Evolutionary conservation across 2,329 filamentous ascomycete species (phyloP).

Genomic region (Penicillium sclerotiorum): DNA sequence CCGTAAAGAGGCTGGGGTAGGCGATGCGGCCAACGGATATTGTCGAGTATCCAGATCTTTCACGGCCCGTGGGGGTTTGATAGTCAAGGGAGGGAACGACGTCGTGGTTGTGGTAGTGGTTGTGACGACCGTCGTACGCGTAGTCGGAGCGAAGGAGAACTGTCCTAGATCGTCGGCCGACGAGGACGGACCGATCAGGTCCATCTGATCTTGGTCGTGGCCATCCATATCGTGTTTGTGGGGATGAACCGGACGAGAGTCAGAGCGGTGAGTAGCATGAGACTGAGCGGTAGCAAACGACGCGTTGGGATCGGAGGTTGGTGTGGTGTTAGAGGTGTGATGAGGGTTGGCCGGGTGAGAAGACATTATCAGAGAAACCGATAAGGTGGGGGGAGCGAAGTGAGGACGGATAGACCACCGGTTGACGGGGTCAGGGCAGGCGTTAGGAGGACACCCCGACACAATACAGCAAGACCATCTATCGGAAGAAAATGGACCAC

Average conservation of each 20-base stretch:
- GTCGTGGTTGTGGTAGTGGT: conserved; percentile 89
- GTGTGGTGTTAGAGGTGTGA: conserved; percentile 5
- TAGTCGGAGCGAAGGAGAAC: conserved; percentile 65
- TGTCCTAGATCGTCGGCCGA: conserved; percentile 56
- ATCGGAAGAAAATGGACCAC: conserved; percentile 8
- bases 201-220: conserved; percentile 21
- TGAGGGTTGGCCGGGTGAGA: conserved; percentile 12
- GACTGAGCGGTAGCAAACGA: conserved; percentile 14
- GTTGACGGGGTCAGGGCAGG: conserved; percentile 4
- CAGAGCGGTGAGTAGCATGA: conserved; percentile 14
- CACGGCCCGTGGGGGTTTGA: conserved; percentile 72
- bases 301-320: conserved; percentile 19
- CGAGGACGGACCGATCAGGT: conserved; percentile 21
- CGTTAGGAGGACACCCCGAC: conserved; percentile 25
- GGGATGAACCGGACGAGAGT: conserved; percentile 17
- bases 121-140: conserved; percentile 71
- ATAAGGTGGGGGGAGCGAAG: conserved; percentile 15
- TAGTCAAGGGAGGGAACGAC: conserved; percentile 77
- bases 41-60: conserved; percentile 79
- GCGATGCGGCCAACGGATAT: conserved; percentile 82
- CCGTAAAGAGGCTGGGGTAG: conserved; percentile 77
- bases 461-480: conserved; percentile 30
- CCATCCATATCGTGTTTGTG: conserved; percentile 33
- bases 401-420: conserved; percentile 9
- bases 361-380: conserved; percentile 15